A percentile compares a stretch with the other conserved stretches of the same genome.
Evolutionary conservation across 164 flowering plant genomes (phyloP).

Genomic region (Vitis cinerea): DNA sequence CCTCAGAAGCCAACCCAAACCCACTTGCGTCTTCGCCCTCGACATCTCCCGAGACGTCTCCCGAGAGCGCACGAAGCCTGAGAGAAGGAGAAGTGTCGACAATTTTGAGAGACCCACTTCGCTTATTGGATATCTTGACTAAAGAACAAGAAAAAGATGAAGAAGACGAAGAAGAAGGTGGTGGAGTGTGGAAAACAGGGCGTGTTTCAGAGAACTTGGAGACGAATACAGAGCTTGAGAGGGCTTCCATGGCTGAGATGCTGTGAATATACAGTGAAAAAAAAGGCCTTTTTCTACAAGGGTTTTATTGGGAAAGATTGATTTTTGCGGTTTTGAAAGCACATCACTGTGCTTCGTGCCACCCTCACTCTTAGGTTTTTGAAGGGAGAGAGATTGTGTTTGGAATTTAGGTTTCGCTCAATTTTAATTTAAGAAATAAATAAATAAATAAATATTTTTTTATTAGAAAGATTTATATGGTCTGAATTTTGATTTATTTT

Average conservation of each 20-base stretch:
- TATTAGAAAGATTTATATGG: too few relatives aligned
- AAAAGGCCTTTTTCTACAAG: too few relatives aligned
- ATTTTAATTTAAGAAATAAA: too few relatives aligned
- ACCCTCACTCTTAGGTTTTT: too few relatives aligned
- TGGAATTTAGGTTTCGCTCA: too few relatives aligned
- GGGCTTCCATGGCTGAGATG: conserved; percentile 39
- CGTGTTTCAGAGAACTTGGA: conserved; percentile 28
- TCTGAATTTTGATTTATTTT: too few relatives aligned
- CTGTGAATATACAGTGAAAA: too few relatives aligned
- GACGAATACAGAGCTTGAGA: conserved; percentile 33
- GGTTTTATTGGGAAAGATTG: too few relatives aligned
- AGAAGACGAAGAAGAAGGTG: background rate
- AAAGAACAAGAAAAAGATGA: conserved; percentile 11
- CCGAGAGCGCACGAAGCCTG: conserved; percentile 24
- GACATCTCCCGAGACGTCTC: conserved; percentile 23
- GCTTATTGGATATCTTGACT: conserved; percentile 20
- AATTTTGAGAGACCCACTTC: conserved; percentile 29
- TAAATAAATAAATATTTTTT: too few relatives aligned
- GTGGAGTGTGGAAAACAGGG: conserved; percentile 15
- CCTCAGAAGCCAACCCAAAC: conserved; percentile 27
- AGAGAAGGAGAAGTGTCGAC: conserved; percentile 10
- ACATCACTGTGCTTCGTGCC: too few relatives aligned
- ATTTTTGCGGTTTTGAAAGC: too few relatives aligned
- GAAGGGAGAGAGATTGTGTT: too few relatives aligned
- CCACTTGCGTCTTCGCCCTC: conserved; percentile 12